Evolutionary conservation across 306 rosid species (phyloP).

Genomic region (Vigna reflexopilosa): DNA sequence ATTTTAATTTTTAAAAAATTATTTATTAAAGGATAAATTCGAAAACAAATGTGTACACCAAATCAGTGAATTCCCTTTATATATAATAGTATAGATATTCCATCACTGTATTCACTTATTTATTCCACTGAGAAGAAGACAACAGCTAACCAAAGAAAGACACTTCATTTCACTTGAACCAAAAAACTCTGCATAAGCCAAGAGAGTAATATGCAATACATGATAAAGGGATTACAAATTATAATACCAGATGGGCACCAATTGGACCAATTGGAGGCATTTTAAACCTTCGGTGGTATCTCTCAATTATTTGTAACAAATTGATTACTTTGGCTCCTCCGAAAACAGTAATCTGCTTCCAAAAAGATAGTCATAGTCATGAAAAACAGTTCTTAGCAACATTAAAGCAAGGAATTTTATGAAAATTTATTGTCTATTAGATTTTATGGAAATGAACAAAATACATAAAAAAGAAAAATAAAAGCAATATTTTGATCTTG

Average conservation of each 20-base stretch:
- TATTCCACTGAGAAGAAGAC: background rate
- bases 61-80: no score
- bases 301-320: slow-evolving; percentile 71
- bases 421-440: background rate
- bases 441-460: slow-evolving; percentile 28
- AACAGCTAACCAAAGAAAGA: slow-evolving; percentile 8
- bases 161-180: slow-evolving; percentile 8
- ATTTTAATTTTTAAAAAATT: no score
- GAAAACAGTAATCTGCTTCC: slow-evolving; percentile 73
- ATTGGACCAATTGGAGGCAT: slow-evolving; percentile 91
- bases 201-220: slow-evolving; percentile 22
- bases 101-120: background rate
- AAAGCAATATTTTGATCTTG: background rate
- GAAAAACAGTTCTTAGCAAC: slow-evolving; percentile 2
- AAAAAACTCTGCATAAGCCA: slow-evolving; percentile 4
- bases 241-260: slow-evolving; percentile 79
- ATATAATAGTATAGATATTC: background rate
- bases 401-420: slow-evolving; percentile 16
- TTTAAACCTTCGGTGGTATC: slow-evolving; percentile 62
- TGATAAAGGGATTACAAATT: slow-evolving; percentile 33
- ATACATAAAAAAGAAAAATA: slow-evolving; percentile 8
- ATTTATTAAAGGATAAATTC: no score
- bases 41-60: no score
- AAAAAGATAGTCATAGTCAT: slow-evolving; percentile 39
- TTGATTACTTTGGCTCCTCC: slow-evolving; percentile 78